Evolutionary conservation across 805 yeast species (phyloP), one percentile per base, ranked within the genome.

Genomic region (Metschnikowia koreensis): DNA sequence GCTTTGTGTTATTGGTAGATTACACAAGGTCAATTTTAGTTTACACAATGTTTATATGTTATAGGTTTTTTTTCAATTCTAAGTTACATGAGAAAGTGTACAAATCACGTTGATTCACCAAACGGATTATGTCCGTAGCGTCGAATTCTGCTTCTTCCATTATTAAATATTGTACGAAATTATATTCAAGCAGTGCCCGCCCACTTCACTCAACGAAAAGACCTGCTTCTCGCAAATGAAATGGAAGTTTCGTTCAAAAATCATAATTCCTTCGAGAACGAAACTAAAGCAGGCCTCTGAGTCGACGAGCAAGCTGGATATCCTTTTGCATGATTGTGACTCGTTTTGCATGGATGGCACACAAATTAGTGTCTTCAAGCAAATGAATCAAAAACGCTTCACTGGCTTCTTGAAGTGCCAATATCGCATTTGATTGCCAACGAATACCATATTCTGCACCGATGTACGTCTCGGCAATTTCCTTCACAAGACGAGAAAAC

Each of bases 321-420:
- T 87, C 96, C 66, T 84, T 86, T 61, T 85, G 87, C 93, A 87
- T 87, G 34, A 87, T 86, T 0, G 96, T 87, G n/a, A 87, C 90
- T 59, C 96, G 70, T 62, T 84, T 86, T 1, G 91, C 92, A 67
- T 87, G 94, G 38, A 87, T 69, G 12, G 94, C 94, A 66, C 89
- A 75, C 38, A 87, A 64, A 60, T 87, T 87, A 3, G 92, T 87
- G 64, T 87, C 94, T 62, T 87, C 94, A 46, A 87, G 71, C 38
- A 87, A 68, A 48, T 87, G 87, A 11, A 87, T 84, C 54, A 87
- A 66, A 55, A 82, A 87, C 1, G 93, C 92, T 63, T 87, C 96
- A 45, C 87, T 78, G 1, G 93, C 93, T 63, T 87, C 96, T 63
- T 87, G 96, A 34, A 87, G 69, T 4, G 93, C 93, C 66, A 87